Conservation (phyloP, 2,329 filamentous ascomycete species). For the Cucurbitaria berberidis region DNA sequence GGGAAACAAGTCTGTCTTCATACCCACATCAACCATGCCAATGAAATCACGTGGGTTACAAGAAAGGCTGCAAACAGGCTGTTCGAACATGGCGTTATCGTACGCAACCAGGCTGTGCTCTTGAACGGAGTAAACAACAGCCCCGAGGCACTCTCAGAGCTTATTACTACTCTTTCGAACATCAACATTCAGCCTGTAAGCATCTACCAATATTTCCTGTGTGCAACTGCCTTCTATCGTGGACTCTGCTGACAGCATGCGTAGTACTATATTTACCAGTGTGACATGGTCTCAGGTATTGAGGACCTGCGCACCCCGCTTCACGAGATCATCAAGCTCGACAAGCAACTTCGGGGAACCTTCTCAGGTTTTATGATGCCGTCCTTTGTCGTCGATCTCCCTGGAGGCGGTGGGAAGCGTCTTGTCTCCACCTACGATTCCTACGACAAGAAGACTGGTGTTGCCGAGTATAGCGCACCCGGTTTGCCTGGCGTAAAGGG, state of each 20-base stretch:
- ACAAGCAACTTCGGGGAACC: constrained; percentile 63
- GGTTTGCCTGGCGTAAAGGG: constrained; percentile 54
- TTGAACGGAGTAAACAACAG: constrained; percentile 66
- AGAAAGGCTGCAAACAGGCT: constrained; percentile 59
- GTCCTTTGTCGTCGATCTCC: constrained; percentile 68
- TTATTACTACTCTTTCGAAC: constrained; percentile 62
- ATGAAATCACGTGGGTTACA: constrained; percentile 67
- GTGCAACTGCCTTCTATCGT: background rate
- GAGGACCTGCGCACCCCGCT: constrained; percentile 70
- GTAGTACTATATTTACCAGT: constrained; percentile 71
- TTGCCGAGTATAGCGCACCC: constrained; percentile 64
- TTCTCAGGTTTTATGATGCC: constrained; percentile 69
- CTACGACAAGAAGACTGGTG: constrained; percentile 61
- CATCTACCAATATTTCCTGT: background rate
- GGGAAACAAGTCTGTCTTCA: constrained; percentile 68
- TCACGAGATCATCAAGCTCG: constrained; percentile 63
- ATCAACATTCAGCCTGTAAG: constrained; percentile 64
- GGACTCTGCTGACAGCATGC: background rate
- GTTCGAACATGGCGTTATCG: constrained; percentile 58
- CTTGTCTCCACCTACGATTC: constrained; percentile 60
- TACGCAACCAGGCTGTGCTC: constrained; percentile 67
- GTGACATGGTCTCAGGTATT: constrained; percentile 65
- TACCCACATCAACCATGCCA: constrained; percentile 70
- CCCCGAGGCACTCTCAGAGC: constrained; percentile 57
- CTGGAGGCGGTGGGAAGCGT: constrained; percentile 68